These are phyloP conservation scores for Rhizopogon parksii DNA, from an alignment of 1,284 basidiomycete species.

Conservation along the genomic window DNA sequence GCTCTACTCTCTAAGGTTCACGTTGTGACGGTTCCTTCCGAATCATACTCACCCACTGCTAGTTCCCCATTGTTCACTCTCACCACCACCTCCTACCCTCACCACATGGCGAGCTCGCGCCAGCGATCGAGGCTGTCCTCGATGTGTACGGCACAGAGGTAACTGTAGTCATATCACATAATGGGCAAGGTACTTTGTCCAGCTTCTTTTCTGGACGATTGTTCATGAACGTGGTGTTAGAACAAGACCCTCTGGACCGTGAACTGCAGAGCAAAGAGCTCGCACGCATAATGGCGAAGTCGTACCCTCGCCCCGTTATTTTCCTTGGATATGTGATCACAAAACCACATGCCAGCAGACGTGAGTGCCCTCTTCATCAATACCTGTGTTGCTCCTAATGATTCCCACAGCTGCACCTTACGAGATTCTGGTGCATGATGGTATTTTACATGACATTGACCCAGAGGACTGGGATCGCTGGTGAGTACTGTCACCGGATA, in stretches of 20 bases:
- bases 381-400: conserved; percentile 11
- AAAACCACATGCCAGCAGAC: conserved; percentile 63
- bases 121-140: conserved; percentile 85
- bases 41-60: not conserved
- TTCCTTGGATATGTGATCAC: conserved; percentile 89
- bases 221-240: conserved; percentile 22
- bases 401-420: conserved; percentile 67
- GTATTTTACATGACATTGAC: conserved; percentile 70
- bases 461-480: conserved; percentile 64
- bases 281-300: conserved; percentile 70
- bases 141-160: conserved; percentile 79
- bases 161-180: conserved; percentile 83
- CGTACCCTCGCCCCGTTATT: conserved; percentile 73
- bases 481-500: conserved; percentile 31
- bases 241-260: conserved; percentile 85
- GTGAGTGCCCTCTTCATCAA: conserved; percentile 33
- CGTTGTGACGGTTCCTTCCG: not conserved
- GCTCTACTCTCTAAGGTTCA: conserved; percentile 72
- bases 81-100: conserved; percentile 88
- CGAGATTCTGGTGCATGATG: conserved; percentile 72
- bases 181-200: conserved; percentile 71
- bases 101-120: conserved; percentile 84
- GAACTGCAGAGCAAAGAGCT: conserved; percentile 83
- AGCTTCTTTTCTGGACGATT: not conserved
- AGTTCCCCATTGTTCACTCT: conserved; percentile 89